Evolutionary conservation across 2,329 filamentous ascomycete species (phyloP), one percentile per base, ranked within the genome.

Genomic region (Penicillium aurantiogriseum): DNA sequence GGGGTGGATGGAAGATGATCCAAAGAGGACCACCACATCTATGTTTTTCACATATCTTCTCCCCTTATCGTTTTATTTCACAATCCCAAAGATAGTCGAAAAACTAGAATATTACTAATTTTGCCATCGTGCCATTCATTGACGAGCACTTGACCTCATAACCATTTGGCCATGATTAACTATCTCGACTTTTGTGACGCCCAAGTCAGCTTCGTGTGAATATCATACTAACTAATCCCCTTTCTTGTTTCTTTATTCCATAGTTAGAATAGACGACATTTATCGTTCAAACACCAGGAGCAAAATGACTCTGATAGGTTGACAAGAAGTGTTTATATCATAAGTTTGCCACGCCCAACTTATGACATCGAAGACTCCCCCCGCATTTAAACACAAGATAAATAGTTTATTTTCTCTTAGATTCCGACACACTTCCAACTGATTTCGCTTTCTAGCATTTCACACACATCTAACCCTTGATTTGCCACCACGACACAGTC

Each of bases 261-360:
- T 6, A 17, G 3, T 5, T n/a, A 23, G 13, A 7, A 35, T 4
- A 4, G 1, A 2, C 31, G 21, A 56, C n/a, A 23, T 56, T 40
- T 5, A 3, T 35, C 4, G 9, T 19, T 47, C n/a, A 40, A 42
- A 19, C 36, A 3, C 35, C 8, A 53, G 35, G 35, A 42, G 47
- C 11, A 19, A n/a, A 3, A 35, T 23, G 9, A 4, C 17, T 47
- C 10, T 36, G 23, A 57, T 53, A 53, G 54, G 48, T 44, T 31
- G 6, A 3, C 40, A 23, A 3, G 17, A 27, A 63, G 57, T 63
- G 54, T 62, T 62, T 60, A 62, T 51, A 60, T 63, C 57, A 63
- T 60, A 60, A 27, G 39, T 56, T 62, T 47, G 61, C 61, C 61
- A 63, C 61, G 10, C 38, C 38, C 54, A 31, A 31, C 43, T 31